Evolutionary conservation across 2,329 filamentous ascomycete genomes (phyloP).

Genomic region (Ophiostoma sp.): DNA sequence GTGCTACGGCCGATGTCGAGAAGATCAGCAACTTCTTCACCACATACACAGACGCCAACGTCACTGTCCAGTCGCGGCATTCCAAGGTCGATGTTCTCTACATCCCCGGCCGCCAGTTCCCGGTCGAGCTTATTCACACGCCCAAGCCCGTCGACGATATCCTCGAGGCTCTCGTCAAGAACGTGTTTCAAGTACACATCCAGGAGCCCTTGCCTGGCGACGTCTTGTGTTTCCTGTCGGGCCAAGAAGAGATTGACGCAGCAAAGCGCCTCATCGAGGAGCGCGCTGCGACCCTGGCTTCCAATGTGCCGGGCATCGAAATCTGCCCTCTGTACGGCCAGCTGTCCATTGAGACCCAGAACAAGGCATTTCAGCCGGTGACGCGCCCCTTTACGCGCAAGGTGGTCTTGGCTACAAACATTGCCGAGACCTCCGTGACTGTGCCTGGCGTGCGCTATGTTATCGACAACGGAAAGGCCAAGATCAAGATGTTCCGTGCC

Average conservation of each 20-base stretch:
- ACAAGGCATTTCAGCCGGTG: conserved; percentile 74
- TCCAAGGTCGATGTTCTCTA: conserved; percentile 45
- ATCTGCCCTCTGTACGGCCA: conserved; percentile 85
- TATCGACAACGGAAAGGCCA: conserved; percentile 87
- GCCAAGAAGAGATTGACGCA: conserved; percentile 86
- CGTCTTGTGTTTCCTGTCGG: conserved; percentile 84
- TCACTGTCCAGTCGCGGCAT: not conserved
- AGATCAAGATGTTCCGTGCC: conserved; percentile 84
- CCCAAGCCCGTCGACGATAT: conserved; percentile 71
- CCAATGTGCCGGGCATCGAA: conserved; percentile 65
- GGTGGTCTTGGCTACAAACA: conserved; percentile 89
- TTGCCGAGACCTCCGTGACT: conserved; percentile 97
- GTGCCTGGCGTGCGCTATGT: conserved; percentile 90
- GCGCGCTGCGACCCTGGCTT: conserved; percentile 65
- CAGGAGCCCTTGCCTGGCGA: conserved; percentile 90
- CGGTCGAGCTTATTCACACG: conserved; percentile 73
- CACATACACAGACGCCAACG: not conserved
- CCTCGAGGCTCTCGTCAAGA: conserved; percentile 72
- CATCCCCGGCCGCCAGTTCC: conserved; percentile 82
- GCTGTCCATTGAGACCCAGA: conserved; percentile 77
- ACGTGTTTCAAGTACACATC: conserved; percentile 78
- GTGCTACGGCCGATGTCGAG: conserved; percentile 86
- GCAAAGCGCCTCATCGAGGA: conserved; percentile 77
- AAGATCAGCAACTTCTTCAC: conserved; percentile 72
- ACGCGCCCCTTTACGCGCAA: conserved; percentile 71